These are phyloP conservation scores for Fusarium sp. DNA, from an alignment of 2,329 filamentous ascomycete species.

Conservation along the genomic window DNA sequence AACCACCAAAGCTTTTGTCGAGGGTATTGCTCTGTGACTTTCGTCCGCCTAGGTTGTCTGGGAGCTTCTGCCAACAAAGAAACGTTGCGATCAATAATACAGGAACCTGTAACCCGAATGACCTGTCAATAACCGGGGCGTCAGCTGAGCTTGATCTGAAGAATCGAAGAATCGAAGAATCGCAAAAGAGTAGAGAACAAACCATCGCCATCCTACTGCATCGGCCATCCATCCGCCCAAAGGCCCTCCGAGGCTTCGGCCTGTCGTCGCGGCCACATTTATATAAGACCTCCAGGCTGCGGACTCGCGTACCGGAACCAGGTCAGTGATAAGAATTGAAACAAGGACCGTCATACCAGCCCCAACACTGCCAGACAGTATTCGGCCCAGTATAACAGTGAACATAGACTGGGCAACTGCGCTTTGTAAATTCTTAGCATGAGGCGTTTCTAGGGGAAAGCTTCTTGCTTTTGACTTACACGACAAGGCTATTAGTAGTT, in stretches of 20 bases:
- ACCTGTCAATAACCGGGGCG: conserved; percentile 48
- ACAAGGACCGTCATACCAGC: conserved; percentile 65
- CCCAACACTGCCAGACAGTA: conserved; percentile 64
- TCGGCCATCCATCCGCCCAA: conserved; percentile 71
- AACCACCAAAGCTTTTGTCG: too few species aligned
- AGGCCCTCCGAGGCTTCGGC: conserved; percentile 65
- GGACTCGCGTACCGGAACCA: conserved; percentile 65
- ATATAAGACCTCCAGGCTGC: conserved; percentile 66
- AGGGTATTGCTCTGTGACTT: neutral
- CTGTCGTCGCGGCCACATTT: conserved; percentile 64
- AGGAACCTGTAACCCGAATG: conserved; percentile 55
- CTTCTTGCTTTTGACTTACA: conserved; percentile 23
- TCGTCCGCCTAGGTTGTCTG: conserved; percentile 61
- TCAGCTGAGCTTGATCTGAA: neutral
- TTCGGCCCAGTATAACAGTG: conserved; percentile 63
- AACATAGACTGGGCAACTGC: conserved; percentile 61
- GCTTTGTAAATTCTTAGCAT: conserved; percentile 12
- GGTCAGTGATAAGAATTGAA: conserved; percentile 65
- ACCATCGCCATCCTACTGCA: conserved; percentile 71
- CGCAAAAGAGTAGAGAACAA: neutral
- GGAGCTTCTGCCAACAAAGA: neutral
- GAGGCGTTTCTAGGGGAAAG: accelerated
- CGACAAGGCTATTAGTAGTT: conserved; percentile 15
- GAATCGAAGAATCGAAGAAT: too few species aligned
- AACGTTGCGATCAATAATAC: neutral